A percentile compares a stretch with the other conserved stretches of the same genome.
phyloP scores from a whole-genome alignment of 805 yeast genomes.

The Ogataea nakhonphanomensis region DNA sequence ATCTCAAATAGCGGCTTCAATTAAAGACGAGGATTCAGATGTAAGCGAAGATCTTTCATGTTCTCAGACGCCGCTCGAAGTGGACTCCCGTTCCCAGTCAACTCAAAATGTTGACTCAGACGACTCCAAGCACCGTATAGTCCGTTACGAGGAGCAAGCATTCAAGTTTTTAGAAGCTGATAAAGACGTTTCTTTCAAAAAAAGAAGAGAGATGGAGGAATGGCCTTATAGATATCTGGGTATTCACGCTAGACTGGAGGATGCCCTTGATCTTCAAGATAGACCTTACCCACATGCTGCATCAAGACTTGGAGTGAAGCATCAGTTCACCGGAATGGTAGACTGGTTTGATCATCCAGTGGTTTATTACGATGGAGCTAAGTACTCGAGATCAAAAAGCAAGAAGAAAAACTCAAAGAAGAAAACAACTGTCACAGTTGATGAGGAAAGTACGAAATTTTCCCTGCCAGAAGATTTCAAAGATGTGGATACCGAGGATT shows the following conservation, averaged over 20 bases:
- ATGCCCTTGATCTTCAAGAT: slow-evolving; percentile 72
- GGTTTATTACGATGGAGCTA: slow-evolving; percentile 50
- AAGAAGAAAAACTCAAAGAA: slow-evolving; percentile 26
- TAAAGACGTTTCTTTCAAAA: slow-evolving; percentile 35
- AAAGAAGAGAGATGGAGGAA: slow-evolving; percentile 58
- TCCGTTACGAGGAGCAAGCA: slow-evolving; percentile 58
- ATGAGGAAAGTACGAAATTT: slow-evolving; percentile 20
- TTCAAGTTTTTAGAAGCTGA: slow-evolving; percentile 50
- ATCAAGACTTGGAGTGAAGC: slow-evolving; percentile 68
- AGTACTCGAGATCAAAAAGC: slow-evolving; percentile 16
- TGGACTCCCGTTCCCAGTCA: slow-evolving; percentile 8
- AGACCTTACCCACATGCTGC: slow-evolving; percentile 79
- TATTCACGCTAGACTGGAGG: slow-evolving; percentile 68
- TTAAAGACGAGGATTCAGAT: slow-evolving; percentile 6
- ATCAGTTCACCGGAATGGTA: slow-evolving; percentile 64
- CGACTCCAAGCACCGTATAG: slow-evolving; percentile 29
- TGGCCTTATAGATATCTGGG: slow-evolving; percentile 85
- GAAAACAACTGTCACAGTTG: slow-evolving; percentile 21
- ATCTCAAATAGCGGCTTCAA: slow-evolving; percentile 23
- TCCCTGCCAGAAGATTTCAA: slow-evolving; percentile 45
- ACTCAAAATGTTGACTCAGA: slow-evolving; percentile 4
- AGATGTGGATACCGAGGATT: slow-evolving; percentile 41
- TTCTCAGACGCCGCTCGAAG: slow-evolving; percentile 5
- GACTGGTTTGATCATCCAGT: slow-evolving; percentile 66
- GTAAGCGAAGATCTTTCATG: slow-evolving; percentile 1